Evolutionary conservation across 148 eudicot genomes (phyloP).

Genomic region (Agrostemma githago): DNA sequence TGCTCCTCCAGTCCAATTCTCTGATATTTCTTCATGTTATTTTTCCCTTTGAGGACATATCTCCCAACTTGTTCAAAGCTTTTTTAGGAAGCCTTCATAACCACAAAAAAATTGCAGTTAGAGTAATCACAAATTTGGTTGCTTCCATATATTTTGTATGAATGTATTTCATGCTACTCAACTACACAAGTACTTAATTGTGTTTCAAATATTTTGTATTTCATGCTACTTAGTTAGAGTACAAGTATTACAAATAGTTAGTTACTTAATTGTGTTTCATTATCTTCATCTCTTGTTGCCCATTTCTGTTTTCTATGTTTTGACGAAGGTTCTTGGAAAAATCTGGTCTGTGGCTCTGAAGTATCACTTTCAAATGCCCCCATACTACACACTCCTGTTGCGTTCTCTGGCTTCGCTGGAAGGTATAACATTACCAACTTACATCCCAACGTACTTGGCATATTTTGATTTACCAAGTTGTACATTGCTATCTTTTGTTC

Average conservation of each 20-base stretch:
- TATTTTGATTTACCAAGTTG: not conserved
- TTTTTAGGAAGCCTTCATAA: not conserved
- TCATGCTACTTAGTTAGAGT: not conserved
- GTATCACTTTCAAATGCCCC: conserved; percentile 91
- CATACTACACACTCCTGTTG: conserved; percentile 74
- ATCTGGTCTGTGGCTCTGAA: conserved; percentile 82
- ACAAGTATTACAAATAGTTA: not conserved
- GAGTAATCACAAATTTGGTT: not conserved
- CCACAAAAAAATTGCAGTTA: no score
- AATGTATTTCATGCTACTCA: not conserved
- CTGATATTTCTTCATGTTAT: not conserved
- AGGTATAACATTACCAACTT: conserved; percentile 40
- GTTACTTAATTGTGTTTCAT: not conserved
- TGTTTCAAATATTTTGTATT: not conserved
- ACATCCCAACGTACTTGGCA: not conserved
- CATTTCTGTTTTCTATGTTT: conserved; percentile 1
- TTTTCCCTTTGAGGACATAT: not conserved
- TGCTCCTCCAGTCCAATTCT: not conserved
- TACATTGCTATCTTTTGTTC: not conserved
- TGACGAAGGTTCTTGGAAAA: conserved; percentile 79
- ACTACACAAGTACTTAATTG: not conserved
- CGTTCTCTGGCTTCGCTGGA: conserved; percentile 97
- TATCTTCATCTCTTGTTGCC: not conserved
- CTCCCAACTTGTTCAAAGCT: not conserved
- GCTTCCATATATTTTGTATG: not conserved